phyloP scores from a whole-genome alignment of 176 grass and related monocot genomes.

The Cenchrus americanus region DNA sequence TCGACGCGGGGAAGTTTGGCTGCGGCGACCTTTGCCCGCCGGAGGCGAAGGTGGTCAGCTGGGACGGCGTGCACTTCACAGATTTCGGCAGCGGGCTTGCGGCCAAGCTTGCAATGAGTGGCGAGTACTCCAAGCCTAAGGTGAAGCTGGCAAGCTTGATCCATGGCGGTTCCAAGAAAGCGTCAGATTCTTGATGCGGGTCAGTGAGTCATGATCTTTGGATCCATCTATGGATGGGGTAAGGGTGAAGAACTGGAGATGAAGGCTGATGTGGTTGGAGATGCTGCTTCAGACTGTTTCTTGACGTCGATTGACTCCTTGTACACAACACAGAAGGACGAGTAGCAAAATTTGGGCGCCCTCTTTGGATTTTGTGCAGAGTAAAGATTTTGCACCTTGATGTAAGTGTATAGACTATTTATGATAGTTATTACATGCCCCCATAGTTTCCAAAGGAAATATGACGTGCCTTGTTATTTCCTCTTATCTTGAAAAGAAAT shows the following conservation, averaged over 20 bases:
- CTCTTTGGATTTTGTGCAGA: conserved; percentile 6
- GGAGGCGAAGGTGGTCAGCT: conserved; percentile 52
- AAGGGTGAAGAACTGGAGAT: conserved; percentile 13
- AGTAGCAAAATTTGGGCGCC: background rate
- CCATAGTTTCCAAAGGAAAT: too few relatives aligned
- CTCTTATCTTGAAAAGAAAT: too few relatives aligned
- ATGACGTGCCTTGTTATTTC: too few relatives aligned
- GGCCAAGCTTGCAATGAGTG: conserved; percentile 39
- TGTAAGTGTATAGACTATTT: conserved; percentile 32
- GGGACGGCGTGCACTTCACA: conserved; percentile 64
- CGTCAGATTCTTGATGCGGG: conserved; percentile 45
- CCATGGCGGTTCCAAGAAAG: conserved; percentile 43
- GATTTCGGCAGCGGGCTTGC: conserved; percentile 55
- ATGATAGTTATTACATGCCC: background rate
- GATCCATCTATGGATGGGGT: background rate
- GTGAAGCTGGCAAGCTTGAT: conserved; percentile 65
- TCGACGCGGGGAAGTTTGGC: conserved; percentile 25
- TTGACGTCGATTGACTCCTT: conserved; percentile 34
- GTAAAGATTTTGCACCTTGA: conserved; percentile 14
- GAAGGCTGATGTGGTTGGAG: background rate
- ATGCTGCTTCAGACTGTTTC: conserved; percentile 20
- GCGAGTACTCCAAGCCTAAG: conserved; percentile 59
- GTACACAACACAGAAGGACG: conserved; percentile 38
- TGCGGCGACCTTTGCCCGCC: conserved; percentile 51
- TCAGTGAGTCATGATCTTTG: background rate